A percentile compares a stretch with the other conserved stretches of the same genome.
phyloP scores from a whole-genome alignment of 1,139 yeast genomes.

The Taphrina betulina region DNA sequence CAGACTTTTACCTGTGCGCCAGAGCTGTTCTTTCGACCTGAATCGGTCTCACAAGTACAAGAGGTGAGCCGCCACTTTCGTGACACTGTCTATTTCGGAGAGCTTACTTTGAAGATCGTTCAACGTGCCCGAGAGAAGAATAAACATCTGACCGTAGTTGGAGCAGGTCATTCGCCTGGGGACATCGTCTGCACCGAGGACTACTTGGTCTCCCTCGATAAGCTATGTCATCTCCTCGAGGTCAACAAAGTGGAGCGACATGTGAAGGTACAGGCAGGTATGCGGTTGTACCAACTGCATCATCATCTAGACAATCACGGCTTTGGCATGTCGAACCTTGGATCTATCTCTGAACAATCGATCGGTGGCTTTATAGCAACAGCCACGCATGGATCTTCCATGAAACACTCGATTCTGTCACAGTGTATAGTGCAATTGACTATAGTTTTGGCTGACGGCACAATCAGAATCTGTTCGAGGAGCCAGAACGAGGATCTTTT shows the following conservation, averaged over 20 bases:
- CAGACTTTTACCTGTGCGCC: conserved; percentile 30
- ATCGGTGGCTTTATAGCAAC: conserved; percentile 93
- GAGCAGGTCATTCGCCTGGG: conserved; percentile 95
- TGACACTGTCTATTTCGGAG: background rate
- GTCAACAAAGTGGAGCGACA: conserved; percentile 52
- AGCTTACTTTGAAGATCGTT: conserved; percentile 49
- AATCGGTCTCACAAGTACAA: conserved; percentile 4
- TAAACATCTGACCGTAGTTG: conserved; percentile 79
- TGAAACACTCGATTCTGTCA: conserved; percentile 84
- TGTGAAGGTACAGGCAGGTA: conserved; percentile 90
- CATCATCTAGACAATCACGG: conserved; percentile 61
- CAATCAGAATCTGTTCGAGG: conserved; percentile 67
- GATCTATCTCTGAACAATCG: conserved; percentile 91
- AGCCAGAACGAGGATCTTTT: conserved; percentile 67
- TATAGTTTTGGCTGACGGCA: conserved; percentile 69
- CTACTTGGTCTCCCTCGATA: conserved; percentile 87
- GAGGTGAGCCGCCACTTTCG: conserved; percentile 13
- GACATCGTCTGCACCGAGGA: conserved; percentile 83
- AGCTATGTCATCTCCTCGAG: conserved; percentile 58
- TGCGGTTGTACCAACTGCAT: conserved; percentile 75
- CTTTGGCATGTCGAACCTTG: conserved; percentile 84
- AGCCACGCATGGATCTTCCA: conserved; percentile 95
- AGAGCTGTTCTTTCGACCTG: conserved; percentile 34
- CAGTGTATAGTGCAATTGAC: conserved; percentile 81
- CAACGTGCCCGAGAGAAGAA: conserved; percentile 58